phyloP scores from a whole-genome alignment of 352 stramenopile species.

The Thalassiosira pacifica region DNA sequence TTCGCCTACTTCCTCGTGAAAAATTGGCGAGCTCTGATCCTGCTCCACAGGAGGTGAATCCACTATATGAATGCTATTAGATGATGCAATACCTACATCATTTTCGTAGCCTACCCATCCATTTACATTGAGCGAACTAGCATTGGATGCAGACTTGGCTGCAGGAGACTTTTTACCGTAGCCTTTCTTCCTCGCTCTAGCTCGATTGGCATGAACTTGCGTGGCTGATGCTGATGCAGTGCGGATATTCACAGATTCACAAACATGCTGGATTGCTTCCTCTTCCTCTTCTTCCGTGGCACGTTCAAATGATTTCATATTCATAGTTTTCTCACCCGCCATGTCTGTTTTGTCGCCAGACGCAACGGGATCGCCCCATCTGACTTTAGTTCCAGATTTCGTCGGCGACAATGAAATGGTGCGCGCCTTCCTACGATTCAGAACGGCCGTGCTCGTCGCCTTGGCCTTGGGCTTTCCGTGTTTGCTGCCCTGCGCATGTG shows the following conservation, averaged over 20 bases:
- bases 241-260: not conserved
- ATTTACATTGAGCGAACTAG: not conserved
- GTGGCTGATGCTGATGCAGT: not conserved
- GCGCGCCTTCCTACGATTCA: not conserved
- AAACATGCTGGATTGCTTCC: not conserved
- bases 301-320: not conserved
- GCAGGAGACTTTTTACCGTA: constrained; percentile 2
- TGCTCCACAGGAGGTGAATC: too few relatives aligned
- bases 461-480: not conserved
- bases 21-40: not conserved
- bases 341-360: not conserved
- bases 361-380: not conserved
- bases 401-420: constrained; percentile 12
- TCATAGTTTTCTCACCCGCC: not conserved
- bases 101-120: not conserved
- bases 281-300: not conserved
- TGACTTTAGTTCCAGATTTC: not conserved
- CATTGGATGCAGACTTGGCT: not conserved
- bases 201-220: not conserved
- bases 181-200: not conserved
- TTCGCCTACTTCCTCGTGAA: not conserved
- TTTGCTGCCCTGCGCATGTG: not conserved
- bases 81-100: not conserved
- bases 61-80: not conserved
- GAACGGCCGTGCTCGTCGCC: too few relatives aligned